phyloP scores from a whole-genome alignment of 2,329 filamentous ascomycete genomes.

The Mollisia scopiformis region DNA sequence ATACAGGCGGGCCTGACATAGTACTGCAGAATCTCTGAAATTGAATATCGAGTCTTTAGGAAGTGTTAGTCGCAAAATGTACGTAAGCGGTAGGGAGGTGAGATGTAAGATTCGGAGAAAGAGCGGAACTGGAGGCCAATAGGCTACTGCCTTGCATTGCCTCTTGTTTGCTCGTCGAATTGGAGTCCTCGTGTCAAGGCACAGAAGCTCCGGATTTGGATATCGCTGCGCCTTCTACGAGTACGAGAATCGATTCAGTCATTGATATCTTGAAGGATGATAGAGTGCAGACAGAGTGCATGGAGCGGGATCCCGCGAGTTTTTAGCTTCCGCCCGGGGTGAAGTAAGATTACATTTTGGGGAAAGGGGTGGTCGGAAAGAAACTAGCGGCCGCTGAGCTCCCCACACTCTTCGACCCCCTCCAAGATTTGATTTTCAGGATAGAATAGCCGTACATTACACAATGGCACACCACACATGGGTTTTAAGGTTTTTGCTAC shows the following conservation, averaged over 20 bases:
- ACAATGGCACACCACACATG: conserved; percentile 24
- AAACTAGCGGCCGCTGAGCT: conserved; percentile 6
- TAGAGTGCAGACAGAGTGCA: too few relatives aligned
- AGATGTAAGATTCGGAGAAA: neutral
- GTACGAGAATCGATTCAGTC: too few relatives aligned
- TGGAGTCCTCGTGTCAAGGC: too few relatives aligned
- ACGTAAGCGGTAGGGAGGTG: neutral
- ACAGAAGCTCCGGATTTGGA: too few relatives aligned
- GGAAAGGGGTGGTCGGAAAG: neutral
- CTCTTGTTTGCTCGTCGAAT: too few relatives aligned
- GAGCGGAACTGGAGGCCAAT: conserved; percentile 1
- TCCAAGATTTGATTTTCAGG: neutral
- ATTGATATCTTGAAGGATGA: too few relatives aligned
- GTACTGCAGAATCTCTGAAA: too few relatives aligned
- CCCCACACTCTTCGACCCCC: conserved; percentile 17
- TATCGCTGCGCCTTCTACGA: too few relatives aligned
- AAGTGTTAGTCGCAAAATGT: neutral
- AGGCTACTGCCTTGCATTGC: neutral
- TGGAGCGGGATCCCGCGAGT: too few relatives aligned
- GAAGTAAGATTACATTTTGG: neutral
- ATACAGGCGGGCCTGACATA: too few relatives aligned
- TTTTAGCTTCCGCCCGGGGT: too few relatives aligned
- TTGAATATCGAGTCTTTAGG: neutral
- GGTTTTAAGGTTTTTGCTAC: conserved; percentile 19
- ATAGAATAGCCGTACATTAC: neutral